phyloP scores from a whole-genome alignment of 1,284 basidiomycete species.

The Schizopora paradoxa region DNA sequence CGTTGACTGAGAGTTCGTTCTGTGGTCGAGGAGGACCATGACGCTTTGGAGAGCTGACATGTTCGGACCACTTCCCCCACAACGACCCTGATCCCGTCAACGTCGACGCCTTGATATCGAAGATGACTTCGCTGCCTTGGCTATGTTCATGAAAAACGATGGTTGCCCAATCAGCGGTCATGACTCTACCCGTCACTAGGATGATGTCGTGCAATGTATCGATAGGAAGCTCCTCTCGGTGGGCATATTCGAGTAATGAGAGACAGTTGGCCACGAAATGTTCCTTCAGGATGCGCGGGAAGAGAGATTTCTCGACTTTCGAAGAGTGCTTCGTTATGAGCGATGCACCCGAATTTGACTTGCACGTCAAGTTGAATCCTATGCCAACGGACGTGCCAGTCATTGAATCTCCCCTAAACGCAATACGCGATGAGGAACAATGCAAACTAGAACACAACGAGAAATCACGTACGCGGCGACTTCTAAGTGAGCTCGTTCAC shows the following conservation, averaged over 20 bases:
- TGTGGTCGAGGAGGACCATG: not conserved
- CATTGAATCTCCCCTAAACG: too few species aligned
- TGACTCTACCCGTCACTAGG: conserved; percentile 6
- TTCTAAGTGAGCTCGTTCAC: too few species aligned
- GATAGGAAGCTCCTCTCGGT: not conserved
- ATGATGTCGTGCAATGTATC: conserved; percentile 9
- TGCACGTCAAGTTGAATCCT: not conserved
- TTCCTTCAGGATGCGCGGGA: not conserved
- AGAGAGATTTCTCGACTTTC: too few species aligned
- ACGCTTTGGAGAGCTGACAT: not conserved
- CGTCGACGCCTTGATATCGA: too few species aligned
- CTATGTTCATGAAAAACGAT: not conserved
- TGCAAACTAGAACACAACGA: too few species aligned
- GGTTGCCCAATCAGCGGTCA: conserved; percentile 9
- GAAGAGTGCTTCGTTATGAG: conserved; percentile 4
- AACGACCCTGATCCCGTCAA: too few species aligned
- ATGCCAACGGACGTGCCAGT: too few species aligned
- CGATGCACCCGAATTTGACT: not conserved
- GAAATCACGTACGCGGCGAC: too few species aligned
- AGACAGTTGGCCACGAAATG: not conserved
- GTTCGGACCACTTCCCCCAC: not conserved
- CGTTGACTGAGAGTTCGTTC: too few species aligned
- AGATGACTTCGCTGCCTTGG: not conserved
- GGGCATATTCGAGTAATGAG: conserved; percentile 3
- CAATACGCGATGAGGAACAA: too few species aligned